Evolutionary conservation across 73 alveolate species (phyloP).

Genomic region (Durusdinium trenchii): DNA sequence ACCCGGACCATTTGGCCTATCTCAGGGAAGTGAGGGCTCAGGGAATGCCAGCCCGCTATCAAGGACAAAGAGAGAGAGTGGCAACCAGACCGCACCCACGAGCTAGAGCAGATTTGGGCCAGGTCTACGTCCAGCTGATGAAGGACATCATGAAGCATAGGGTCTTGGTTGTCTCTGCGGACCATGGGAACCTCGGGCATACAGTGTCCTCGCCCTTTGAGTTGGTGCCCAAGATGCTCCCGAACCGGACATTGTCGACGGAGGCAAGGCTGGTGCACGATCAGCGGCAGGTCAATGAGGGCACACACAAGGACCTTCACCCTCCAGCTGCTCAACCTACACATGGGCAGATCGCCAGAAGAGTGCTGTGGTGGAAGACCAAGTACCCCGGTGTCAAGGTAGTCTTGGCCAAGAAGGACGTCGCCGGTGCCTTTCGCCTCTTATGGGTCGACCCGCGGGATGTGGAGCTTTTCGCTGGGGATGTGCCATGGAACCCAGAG

Average conservation of each 20-base stretch:
- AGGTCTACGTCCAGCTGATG: neutral
- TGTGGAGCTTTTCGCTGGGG: neutral
- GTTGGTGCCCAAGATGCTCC: no score
- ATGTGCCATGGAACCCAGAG: no score
- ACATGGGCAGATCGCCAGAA: neutral
- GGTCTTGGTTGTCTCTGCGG: neutral
- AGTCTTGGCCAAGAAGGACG: neutral
- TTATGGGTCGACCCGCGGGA: neutral
- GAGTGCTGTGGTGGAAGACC: neutral
- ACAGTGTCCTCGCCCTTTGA: neutral
- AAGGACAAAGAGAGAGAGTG: neutral
- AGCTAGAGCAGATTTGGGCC: neutral
- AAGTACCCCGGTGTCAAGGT: neutral
- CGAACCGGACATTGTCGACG: no score
- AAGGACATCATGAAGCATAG: neutral
- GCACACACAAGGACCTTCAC: neutral
- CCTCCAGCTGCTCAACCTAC: neutral
- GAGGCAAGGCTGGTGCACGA: no score
- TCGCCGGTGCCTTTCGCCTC: neutral
- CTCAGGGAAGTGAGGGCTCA: neutral
- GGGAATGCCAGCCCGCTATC: conserved; percentile 13
- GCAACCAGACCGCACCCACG: neutral
- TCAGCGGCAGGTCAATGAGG: neutral
- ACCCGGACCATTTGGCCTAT: neutral
- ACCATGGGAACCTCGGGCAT: neutral